phyloP scores from a whole-genome alignment of 2,329 filamentous ascomycete species.

The Thielaviopsis euricoi region DNA sequence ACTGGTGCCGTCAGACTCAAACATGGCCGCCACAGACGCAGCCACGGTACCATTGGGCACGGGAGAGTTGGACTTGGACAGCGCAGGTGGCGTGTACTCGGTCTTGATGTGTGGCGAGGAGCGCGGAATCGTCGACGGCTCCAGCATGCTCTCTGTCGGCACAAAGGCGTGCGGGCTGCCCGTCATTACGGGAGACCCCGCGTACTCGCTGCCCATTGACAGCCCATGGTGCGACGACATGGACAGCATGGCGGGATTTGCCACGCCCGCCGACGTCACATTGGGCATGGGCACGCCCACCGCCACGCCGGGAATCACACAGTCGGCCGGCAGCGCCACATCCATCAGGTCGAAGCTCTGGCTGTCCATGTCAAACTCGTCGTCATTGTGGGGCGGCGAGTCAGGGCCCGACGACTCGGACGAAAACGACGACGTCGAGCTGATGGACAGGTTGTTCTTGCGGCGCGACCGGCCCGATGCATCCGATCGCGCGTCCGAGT shows the following conservation, averaged over 20 bases:
- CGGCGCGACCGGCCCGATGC: slow-evolving; percentile 33
- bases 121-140: slow-evolving; percentile 14
- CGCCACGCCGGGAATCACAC: slow-evolving; percentile 10
- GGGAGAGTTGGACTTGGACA: slow-evolving; percentile 44
- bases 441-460: slow-evolving; percentile 35
- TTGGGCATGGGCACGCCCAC: slow-evolving; percentile 3
- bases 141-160: slow-evolving; percentile 29
- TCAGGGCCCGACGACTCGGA: slow-evolving; percentile 38
- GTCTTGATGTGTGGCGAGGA: slow-evolving; percentile 24
- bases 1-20: slow-evolving; percentile 23
- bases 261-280: neutral
- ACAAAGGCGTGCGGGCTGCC: slow-evolving; percentile 26
- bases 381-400: slow-evolving; percentile 34
- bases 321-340: slow-evolving; percentile 17
- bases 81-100: slow-evolving; percentile 40
- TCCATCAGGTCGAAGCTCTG: slow-evolving; percentile 30
- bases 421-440: slow-evolving; percentile 29
- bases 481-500: slow-evolving; percentile 37
- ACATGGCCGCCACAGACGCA: slow-evolving; percentile 21
- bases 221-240: slow-evolving; percentile 19
- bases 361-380: slow-evolving; percentile 29
- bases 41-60: slow-evolving; percentile 20
- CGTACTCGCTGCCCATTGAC: neutral
- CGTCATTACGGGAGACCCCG: slow-evolving; percentile 13
- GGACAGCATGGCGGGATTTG: slow-evolving; percentile 16